Evolutionary conservation across 2,329 filamentous ascomycete species (phyloP).

Genomic region (Hymenoscyphus linearis): DNA sequence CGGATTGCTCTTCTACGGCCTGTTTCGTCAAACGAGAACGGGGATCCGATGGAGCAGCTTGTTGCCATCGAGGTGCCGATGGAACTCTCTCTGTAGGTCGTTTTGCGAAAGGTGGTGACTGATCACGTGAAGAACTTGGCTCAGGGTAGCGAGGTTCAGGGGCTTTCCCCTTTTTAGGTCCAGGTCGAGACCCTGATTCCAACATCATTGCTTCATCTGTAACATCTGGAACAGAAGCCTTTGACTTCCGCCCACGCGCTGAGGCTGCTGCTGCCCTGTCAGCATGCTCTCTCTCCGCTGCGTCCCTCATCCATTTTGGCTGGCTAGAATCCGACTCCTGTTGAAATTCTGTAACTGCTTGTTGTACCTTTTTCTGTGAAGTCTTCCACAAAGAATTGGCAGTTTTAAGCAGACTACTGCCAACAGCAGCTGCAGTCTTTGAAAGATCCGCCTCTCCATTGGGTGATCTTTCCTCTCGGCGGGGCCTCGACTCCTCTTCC

Average conservation of each 20-base stretch:
- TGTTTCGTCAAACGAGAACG: constrained; percentile 64
- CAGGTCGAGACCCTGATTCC: constrained; percentile 59
- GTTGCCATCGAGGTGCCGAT: constrained; percentile 56
- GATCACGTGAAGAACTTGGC: constrained; percentile 38
- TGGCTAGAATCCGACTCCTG: constrained; percentile 69
- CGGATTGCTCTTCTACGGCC: constrained; percentile 71
- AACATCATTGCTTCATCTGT: constrained; percentile 78
- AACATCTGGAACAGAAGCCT: constrained; percentile 33
- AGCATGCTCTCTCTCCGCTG: constrained; percentile 36
- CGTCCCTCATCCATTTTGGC: constrained; percentile 92
- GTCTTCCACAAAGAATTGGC: constrained; percentile 95
- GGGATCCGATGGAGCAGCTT: constrained; percentile 41
- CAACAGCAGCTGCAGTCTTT: constrained; percentile 76
- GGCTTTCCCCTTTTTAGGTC: constrained; percentile 34
- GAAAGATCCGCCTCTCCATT: constrained; percentile 66
- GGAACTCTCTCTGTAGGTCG: constrained; percentile 39
- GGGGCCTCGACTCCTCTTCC: constrained; percentile 43
- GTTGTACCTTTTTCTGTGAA: constrained; percentile 85
- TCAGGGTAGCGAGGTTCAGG: constrained; percentile 20
- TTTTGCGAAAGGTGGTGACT: constrained; percentile 44
- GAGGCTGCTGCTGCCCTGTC: constrained; percentile 34
- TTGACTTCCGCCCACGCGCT: constrained; percentile 23
- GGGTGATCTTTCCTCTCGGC: constrained; percentile 51
- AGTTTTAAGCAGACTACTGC: constrained; percentile 82
- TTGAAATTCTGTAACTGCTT: constrained; percentile 83